Conservation (phyloP, 2,329 filamentous ascomycete genomes). For the Diplodia scrobiculata region DNA sequence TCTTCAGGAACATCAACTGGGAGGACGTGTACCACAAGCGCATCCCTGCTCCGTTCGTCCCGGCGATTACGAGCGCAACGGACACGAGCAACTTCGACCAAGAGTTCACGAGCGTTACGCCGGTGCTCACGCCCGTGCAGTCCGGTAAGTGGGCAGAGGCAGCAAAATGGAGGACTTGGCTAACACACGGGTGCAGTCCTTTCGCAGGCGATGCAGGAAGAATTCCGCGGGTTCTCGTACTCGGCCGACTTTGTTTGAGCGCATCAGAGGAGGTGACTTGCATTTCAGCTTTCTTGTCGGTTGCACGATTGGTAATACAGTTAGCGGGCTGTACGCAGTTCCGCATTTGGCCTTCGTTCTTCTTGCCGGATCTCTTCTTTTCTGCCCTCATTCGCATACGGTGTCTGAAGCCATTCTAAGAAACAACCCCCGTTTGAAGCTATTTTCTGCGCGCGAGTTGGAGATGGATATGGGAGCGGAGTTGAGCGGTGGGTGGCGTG, state of each 20-base stretch:
- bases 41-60: conserved; percentile 83
- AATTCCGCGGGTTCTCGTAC: conserved; percentile 98
- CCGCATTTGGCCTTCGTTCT: conserved; percentile 20
- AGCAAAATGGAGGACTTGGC: conserved; percentile 21
- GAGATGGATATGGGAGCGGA: not conserved
- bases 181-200: conserved; percentile 63
- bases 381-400: conserved; percentile 15
- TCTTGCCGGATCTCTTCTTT: conserved; percentile 13
- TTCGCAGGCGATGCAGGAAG: conserved; percentile 98
- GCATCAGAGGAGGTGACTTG: not conserved
- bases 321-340: conserved; percentile 5
- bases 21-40: conserved; percentile 98
- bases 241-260: conserved; percentile 76
- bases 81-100: conserved; percentile 99
- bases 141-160: conserved; percentile 69
- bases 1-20: conserved; percentile 98
- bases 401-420: conserved; percentile 25
- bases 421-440: conserved; percentile 21
- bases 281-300: conserved; percentile 1
- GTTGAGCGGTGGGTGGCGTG: not conserved
- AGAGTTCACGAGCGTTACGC: conserved; percentile 97
- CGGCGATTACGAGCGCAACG: conserved; percentile 84
- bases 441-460: conserved; percentile 11
- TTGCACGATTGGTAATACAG: conserved; percentile 21
- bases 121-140: conserved; percentile 93